These are phyloP conservation scores for Orobanche coerulescens DNA, from an alignment of 257 asterid species.

Conservation along the genomic window DNA sequence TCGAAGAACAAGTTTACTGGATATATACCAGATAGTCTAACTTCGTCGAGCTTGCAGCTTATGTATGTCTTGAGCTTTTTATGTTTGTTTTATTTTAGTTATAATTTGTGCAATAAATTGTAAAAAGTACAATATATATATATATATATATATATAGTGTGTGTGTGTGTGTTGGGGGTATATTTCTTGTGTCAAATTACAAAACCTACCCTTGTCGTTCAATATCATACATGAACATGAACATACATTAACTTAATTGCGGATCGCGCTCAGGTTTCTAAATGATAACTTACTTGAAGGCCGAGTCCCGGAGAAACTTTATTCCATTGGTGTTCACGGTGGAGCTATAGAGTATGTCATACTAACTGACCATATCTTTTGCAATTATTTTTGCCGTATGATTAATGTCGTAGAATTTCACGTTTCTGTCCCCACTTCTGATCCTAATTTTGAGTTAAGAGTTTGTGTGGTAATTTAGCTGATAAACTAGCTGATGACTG, in stretches of 20 bases:
- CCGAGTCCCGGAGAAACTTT: slow-evolving; percentile 79
- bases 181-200: too few species aligned
- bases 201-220: too few species aligned
- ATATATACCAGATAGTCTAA: slow-evolving; percentile 69
- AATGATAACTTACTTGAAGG: slow-evolving; percentile 72
- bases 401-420: too few species aligned
- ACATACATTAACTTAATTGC: neutral
- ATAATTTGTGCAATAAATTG: neutral
- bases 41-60: slow-evolving; percentile 66
- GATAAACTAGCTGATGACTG: too few species aligned
- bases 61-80: slow-evolving; percentile 50
- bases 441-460: too few species aligned
- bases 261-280: slow-evolving; percentile 24
- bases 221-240: neutral
- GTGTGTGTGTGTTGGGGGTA: too few species aligned
- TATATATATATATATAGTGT: too few species aligned
- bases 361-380: neutral
- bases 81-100: slow-evolving; percentile 2
- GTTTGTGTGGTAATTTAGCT: too few species aligned
- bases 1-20: slow-evolving; percentile 77
- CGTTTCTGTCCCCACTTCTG: too few species aligned
- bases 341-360: slow-evolving; percentile 88
- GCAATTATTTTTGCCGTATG: neutral
- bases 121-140: too few species aligned
- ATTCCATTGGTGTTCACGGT: slow-evolving; percentile 87